A percentile compares a stretch with the other conserved stretches of the same genome.
Conservation (phyloP, 495 filamentous ascomycete genomes). For the Durotheca rogersii region DNA sequence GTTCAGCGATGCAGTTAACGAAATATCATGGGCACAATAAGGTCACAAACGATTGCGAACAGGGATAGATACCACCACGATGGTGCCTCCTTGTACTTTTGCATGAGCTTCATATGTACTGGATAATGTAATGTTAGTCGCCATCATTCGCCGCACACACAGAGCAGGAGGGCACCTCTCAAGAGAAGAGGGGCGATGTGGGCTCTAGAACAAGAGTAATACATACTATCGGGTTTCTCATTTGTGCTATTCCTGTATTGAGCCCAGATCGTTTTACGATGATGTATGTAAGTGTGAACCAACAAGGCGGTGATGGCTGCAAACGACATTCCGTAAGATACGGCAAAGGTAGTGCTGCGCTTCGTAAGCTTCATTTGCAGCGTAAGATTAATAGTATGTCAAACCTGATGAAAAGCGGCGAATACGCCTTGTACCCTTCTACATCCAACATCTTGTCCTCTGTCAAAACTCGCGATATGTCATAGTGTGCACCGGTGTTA, state of each 20-base stretch:
- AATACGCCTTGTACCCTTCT: constrained; percentile 59
- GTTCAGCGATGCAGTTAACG: constrained; percentile 23
- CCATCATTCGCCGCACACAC: constrained; percentile 7
- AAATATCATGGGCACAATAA: background rate
- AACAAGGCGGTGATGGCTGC: constrained; percentile 67
- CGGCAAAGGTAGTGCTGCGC: constrained; percentile 57
- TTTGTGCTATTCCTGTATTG: constrained; percentile 60
- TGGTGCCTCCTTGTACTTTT: constrained; percentile 59
- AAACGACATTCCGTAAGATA: constrained; percentile 70
- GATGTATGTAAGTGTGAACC: constrained; percentile 64
- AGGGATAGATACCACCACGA: constrained; percentile 57
- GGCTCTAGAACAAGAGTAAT: background rate
- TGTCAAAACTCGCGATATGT: constrained; percentile 55
- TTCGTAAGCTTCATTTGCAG: constrained; percentile 17
- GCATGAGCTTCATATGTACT: constrained; percentile 60
- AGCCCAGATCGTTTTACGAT: constrained; percentile 62
- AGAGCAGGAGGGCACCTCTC: no score
- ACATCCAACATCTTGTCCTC: constrained; percentile 53
- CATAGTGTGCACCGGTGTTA: constrained; percentile 58
- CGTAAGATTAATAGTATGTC: background rate
- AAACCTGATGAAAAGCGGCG: constrained; percentile 61
- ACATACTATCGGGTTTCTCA: constrained; percentile 53
- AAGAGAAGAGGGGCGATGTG: no score
- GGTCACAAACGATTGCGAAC: constrained; percentile 44
- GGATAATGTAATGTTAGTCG: constrained; percentile 19